These are phyloP conservation scores for Pythium dissotocum DNA, from an alignment of 352 stramenopile genomes.

Conservation along the genomic window DNA sequence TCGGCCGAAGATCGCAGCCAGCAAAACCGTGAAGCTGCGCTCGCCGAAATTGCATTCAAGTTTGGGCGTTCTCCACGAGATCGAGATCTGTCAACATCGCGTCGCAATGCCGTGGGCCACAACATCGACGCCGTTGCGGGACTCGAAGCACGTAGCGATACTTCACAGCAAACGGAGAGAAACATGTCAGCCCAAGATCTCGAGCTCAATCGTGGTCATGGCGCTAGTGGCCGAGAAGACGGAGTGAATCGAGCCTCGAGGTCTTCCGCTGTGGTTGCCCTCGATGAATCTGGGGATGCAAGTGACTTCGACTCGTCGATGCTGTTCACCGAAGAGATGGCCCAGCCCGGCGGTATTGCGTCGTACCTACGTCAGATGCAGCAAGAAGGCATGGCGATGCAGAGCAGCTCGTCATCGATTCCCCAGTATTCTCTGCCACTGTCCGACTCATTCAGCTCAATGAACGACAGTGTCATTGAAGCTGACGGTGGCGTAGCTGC, in stretches of 20 bases:
- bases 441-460: constrained; percentile 63
- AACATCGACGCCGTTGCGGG: too few relatives aligned
- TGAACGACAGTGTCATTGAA: constrained; percentile 47
- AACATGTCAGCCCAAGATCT: neutral
- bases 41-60: neutral
- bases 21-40: neutral
- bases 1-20: neutral
- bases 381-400: neutral
- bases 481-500: constrained; percentile 33
- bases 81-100: neutral
- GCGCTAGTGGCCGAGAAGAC: neutral
- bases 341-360: neutral
- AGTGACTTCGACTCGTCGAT: constrained; percentile 11
- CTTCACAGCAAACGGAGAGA: neutral
- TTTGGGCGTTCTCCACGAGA: neutral
- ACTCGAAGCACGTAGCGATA: too few relatives aligned
- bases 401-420: constrained; percentile 27
- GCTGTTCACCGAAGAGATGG: neutral
- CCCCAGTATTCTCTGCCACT: constrained; percentile 60
- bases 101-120: too few relatives aligned
- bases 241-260: neutral
- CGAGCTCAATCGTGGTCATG: neutral
- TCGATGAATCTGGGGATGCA: constrained; percentile 1
- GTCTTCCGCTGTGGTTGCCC: neutral
- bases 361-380: constrained; percentile 33